phyloP scores from a whole-genome alignment of 169 alveolate genomes.

The Theileria parva region DNA sequence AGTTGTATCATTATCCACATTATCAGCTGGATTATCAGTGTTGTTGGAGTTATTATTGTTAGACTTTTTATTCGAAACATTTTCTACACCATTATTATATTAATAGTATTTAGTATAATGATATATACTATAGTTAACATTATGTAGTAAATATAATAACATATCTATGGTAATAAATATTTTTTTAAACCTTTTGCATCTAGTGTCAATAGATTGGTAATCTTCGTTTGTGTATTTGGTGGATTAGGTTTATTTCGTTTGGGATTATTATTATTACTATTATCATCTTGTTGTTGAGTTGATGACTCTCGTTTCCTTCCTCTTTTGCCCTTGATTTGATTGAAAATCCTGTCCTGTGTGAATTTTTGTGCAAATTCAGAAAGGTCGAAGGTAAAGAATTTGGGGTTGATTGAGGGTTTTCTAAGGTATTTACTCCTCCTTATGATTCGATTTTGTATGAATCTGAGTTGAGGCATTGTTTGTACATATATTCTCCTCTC shows the following conservation, averaged over 20 bases:
- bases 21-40: no score
- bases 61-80: no score
- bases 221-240: background rate
- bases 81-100: no score
- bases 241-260: background rate
- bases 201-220: background rate
- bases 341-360: constrained; percentile 25
- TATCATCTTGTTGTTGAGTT: no score
- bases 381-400: constrained; percentile 23
- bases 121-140: no score
- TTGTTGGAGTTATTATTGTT: no score
- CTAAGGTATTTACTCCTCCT: constrained; percentile 21
- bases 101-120: no score
- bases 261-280: background rate
- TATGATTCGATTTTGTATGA: constrained; percentile 28
- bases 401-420: constrained; percentile 29
- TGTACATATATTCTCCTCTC: constrained; percentile 53
- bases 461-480: constrained; percentile 28
- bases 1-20: no score
- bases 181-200: background rate
- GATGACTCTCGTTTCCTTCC: constrained; percentile 11
- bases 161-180: no score
- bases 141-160: no score
- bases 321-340: background rate
- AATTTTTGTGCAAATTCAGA: constrained; percentile 28